Percentiles rank a stretch among this genome's conserved stretches.
These are phyloP conservation scores for Starmera caribaea DNA, from an alignment of 805 yeast species.

Conservation along the genomic window DNA sequence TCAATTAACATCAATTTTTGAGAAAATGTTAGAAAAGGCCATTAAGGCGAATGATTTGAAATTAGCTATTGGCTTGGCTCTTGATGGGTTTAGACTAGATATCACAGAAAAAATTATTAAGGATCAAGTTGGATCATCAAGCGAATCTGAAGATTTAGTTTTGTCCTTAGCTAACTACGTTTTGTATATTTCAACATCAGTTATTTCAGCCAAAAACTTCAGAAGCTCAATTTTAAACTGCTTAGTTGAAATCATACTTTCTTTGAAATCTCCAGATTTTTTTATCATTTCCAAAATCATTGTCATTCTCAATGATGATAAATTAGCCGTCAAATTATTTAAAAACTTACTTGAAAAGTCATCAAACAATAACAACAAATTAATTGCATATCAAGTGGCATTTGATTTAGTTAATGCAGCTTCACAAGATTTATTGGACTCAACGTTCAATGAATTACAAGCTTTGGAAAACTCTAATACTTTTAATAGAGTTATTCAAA, in stretches of 20 bases:
- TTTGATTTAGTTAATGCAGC: slow-evolving; percentile 91
- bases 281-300: slow-evolving; percentile 78
- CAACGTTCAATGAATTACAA: slow-evolving; percentile 34
- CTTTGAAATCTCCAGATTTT: slow-evolving; percentile 63
- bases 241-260: slow-evolving; percentile 50
- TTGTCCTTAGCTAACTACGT: slow-evolving; percentile 60
- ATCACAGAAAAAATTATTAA: slow-evolving; percentile 53
- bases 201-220: slow-evolving; percentile 55
- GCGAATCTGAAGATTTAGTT: slow-evolving; percentile 41
- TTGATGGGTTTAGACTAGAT: slow-evolving; percentile 84
- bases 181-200: slow-evolving; percentile 60
- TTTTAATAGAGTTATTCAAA: slow-evolving; percentile 43
- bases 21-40: slow-evolving; percentile 79
- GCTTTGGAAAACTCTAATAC: slow-evolving; percentile 12
- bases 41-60: slow-evolving; percentile 59
- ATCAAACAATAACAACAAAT: slow-evolving; percentile 31
- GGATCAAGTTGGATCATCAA: slow-evolving; percentile 19
- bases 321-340: slow-evolving; percentile 62
- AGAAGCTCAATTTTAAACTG: slow-evolving; percentile 54
- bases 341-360: slow-evolving; percentile 37
- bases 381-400: slow-evolving; percentile 85
- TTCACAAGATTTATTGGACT: slow-evolving; percentile 74
- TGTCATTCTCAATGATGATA: slow-evolving; percentile 74
- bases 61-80: slow-evolving; percentile 81
- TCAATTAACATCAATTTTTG: slow-evolving; percentile 63